Evolutionary conservation across 2,329 filamentous ascomycete species (phyloP), one percentile per base, ranked within the genome.

Genomic region (Talaromyces sp.): DNA sequence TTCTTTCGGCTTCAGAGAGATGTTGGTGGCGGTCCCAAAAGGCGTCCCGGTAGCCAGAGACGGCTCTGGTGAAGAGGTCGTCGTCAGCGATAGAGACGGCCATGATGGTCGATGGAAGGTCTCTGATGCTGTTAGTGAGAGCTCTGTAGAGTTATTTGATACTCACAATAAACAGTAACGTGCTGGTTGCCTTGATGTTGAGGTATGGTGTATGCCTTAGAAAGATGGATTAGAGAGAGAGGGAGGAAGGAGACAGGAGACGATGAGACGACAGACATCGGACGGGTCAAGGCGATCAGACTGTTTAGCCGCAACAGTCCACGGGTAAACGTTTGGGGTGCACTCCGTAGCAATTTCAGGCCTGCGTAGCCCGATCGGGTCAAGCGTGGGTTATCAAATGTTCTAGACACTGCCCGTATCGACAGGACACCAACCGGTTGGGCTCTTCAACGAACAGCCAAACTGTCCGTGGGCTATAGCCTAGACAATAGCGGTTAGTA

Each of bases 1-100:
- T 75, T 61, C 77, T 74, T 72, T 80, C 73, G 39, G 71, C 68
- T 73, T 80, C 78, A 69, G 78, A 69, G 64, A 80, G 76, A 67
- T 79, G 74, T 70, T 77, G 73, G 66, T 77, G 71, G 67, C 76
- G 72, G 71, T 72, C 75, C 77, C 77, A 79, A 72, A 80, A 80
- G 49, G 70, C 72, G 56, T 79, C 75, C 69, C 76, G 76, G 68
- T 78, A 79, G 62, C 76, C 74, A 69, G 77, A 77, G 59, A 80
- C 78, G 64, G 76, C 77, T 69, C 75, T 73, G 52, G 72, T 75
- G 68, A 80, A 79, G 52, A 79, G 72, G 68, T 75, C 76, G 68
- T 79, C 76, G 64, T 79, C 75, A 68, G 71, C 72, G 69, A 73
- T 73, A 66, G 71, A 72, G 69, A 73, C 70, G 66, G 75, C 70